Evolutionary conservation across 345 rosid genomes (phyloP).

Genomic region (Eucalyptus pumila): DNA sequence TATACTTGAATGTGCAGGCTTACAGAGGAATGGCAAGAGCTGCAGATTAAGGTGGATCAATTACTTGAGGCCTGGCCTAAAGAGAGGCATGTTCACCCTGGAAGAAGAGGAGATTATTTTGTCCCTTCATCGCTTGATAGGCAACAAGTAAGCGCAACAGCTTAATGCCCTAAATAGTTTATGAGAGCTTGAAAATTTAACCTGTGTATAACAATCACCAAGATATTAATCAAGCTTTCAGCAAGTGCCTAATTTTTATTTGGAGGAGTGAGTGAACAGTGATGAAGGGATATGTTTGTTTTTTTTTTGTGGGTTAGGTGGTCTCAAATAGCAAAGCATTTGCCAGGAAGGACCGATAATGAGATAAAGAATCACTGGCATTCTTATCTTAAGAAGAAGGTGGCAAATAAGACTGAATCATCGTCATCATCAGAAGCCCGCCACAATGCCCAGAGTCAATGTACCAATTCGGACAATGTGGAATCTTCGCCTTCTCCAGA

Average conservation of each 20-base stretch:
- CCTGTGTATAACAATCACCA: not conserved
- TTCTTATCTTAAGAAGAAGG: conserved; percentile 38
- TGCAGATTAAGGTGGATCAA: conserved; percentile 94
- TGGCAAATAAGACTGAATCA: not conserved
- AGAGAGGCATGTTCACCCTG: conserved; percentile 43
- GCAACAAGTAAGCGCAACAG: conserved; percentile 62
- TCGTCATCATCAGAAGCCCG: not conserved
- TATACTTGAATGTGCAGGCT: conserved; percentile 23
- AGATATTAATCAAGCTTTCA: not conserved
- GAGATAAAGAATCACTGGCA: conserved; percentile 96
- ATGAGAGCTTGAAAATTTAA: not conserved
- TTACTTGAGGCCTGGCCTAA: conserved; percentile 84
- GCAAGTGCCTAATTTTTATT: not conserved
- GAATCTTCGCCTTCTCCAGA: not conserved
- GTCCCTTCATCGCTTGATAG: conserved; percentile 56
- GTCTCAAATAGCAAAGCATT: conserved; percentile 76
- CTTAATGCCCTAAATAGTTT: not conserved
- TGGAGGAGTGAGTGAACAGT: not conserved
- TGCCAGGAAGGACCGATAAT: conserved; percentile 96
- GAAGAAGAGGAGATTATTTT: conserved; percentile 69
- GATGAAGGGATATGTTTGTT: not conserved
- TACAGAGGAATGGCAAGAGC: conserved; percentile 91
- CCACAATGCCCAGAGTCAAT: not conserved
- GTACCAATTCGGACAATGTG: not conserved
- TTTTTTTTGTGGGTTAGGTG: conserved; percentile 26